A percentile compares a stretch with the other conserved stretches of the same genome.
Conservation (phyloP, 306 rosid genomes). For the Morella rubra region DNA sequence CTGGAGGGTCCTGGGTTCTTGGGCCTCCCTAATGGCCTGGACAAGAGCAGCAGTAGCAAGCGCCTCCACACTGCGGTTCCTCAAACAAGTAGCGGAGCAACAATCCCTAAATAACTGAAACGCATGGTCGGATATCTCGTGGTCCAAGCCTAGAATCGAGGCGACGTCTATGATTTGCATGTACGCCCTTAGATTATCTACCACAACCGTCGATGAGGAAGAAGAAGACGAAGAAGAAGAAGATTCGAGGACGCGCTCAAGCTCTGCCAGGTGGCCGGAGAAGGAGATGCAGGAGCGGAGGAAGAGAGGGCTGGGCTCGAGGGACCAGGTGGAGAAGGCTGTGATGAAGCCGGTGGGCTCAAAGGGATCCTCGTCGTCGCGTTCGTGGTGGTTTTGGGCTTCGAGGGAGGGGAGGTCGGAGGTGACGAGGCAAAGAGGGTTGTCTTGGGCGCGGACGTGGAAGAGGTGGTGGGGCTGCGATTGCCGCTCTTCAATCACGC, state of each 20-base stretch:
- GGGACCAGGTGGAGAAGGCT: constrained; percentile 92
- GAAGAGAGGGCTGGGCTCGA: constrained; percentile 79
- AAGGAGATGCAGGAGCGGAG: constrained; percentile 77
- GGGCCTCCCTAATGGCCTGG: constrained; percentile 93
- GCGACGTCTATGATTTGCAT: constrained; percentile 97
- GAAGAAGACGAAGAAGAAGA: constrained; percentile 44
- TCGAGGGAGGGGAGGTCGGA: constrained; percentile 71
- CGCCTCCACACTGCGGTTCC: constrained; percentile 96
- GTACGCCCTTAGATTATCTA: constrained; percentile 87
- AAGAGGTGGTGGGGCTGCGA: constrained; percentile 85
- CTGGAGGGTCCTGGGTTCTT: constrained; percentile 95
- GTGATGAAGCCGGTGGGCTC: constrained; percentile 93
- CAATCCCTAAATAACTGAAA: constrained; percentile 94
- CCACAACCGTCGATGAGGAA: constrained; percentile 64
- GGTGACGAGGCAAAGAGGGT: constrained; percentile 89
- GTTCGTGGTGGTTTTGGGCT: constrained; percentile 6
- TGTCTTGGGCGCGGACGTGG: constrained; percentile 88
- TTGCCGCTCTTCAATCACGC: constrained; percentile 85
- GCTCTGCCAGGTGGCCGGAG: constrained; percentile 97
- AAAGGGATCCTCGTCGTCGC: constrained; percentile 71
- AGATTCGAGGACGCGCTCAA: constrained; percentile 79
- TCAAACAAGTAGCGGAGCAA: constrained; percentile 90
- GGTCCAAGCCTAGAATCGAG: constrained; percentile 77
- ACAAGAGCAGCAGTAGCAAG: constrained; percentile 98
- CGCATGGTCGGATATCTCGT: constrained; percentile 84